Evolutionary conservation across 2,329 filamentous ascomycete species (phyloP).

Genomic region (Trichocomaceae sp.): DNA sequence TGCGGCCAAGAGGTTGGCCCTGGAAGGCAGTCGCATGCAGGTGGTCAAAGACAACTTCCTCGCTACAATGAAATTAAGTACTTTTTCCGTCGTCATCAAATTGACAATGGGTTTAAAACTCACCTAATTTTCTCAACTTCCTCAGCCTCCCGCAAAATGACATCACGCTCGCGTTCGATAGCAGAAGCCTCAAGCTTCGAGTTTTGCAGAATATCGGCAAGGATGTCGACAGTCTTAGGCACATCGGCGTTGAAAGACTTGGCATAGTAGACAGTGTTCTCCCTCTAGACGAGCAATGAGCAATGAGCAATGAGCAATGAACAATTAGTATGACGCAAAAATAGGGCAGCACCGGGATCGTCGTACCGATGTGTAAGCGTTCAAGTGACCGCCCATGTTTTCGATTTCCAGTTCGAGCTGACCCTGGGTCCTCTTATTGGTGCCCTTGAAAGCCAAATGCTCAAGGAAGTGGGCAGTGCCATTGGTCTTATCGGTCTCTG

Average conservation of each 20-base stretch:
- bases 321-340: constrained; percentile 20
- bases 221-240: constrained; percentile 92
- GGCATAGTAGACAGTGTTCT: constrained; percentile 99
- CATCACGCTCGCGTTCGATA: constrained; percentile 96
- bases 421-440: constrained; percentile 86
- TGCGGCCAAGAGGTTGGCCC: constrained; percentile 90
- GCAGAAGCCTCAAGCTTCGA: constrained; percentile 91
- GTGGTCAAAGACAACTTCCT: constrained; percentile 99
- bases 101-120: neutral
- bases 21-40: constrained; percentile 97
- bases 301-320: constrained; percentile 19
- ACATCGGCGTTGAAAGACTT: constrained; percentile 98
- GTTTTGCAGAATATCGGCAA: constrained; percentile 98
- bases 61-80: constrained; percentile 56
- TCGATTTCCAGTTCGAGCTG: constrained; percentile 99
- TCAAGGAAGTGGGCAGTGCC: constrained; percentile 99
- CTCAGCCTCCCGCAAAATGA: constrained; percentile 97
- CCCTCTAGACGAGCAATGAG: constrained; percentile 57
- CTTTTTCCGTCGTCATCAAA: neutral
- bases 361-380: constrained; percentile 96
- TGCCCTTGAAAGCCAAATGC: constrained; percentile 99
- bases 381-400: constrained; percentile 99
- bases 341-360: constrained; percentile 18
- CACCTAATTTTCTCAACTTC: constrained; percentile 79
- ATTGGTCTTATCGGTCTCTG: constrained; percentile 97